Evolutionary conservation across 2,329 filamentous ascomycete species (phyloP), one percentile per base, ranked within the genome.

Genomic region (Talaromyces sp.): DNA sequence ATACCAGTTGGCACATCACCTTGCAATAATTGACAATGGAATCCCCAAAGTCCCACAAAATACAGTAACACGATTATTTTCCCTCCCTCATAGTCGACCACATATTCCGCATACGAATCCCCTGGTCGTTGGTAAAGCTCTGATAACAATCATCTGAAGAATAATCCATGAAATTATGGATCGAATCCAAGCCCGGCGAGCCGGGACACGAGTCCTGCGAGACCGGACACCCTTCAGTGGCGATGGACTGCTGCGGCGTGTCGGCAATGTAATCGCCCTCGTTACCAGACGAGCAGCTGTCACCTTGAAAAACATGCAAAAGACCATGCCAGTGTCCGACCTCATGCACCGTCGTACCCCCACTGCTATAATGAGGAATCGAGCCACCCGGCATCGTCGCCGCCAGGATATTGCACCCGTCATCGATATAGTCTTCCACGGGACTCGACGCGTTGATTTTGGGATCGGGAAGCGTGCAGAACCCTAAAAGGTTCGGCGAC

Each of bases 141-240:
- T 75, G 74, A 68, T 85, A 85, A 63, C 83, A 85, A 21, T 74
- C 77, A 74, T 85, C 83, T 8, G 74, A 79, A 4, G 77, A 80
- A 68, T 85, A 85, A 69, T 86, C 83, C 83, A 86, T 85, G 65
- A 81, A 85, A 66, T 85, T 84, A 62, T 83, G 80, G 58, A 85
- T 80, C 3, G 80, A 74, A 69, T 85, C 83, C 12, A 75, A 57
- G 0, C 79, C 80, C 11, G 73, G 69, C 26, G 71, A 70, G 26
- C 70, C 67, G 0, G 80, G 80, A 66, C 83, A 85, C 19, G 75
- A 81, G 65, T 81, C 76, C 70, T 84, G 84, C 2, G 66, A 68
- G 0, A 63, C 66, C 1, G 83, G 83, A 68, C 83, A 86, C 1
- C 82, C 82, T 63, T 80, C 77, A n/a, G 83, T 85, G n/a, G 74